Percentiles rank a stretch among this genome's conserved stretches.
Evolutionary conservation across 108 stramenopile genomes (phyloP).

Genomic region (Fragilaria crotonensis): DNA sequence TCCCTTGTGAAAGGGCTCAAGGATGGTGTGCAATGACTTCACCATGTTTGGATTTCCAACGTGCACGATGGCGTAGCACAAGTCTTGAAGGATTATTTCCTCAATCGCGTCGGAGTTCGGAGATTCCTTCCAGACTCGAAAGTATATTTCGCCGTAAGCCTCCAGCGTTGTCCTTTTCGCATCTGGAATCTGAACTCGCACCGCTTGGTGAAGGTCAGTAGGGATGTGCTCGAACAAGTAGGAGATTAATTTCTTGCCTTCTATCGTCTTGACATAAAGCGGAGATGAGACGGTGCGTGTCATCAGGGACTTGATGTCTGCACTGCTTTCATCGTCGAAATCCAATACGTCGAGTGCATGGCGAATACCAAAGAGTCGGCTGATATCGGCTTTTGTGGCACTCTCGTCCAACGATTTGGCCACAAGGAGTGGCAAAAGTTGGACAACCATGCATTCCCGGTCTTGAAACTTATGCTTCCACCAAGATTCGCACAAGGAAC

Average conservation of each 20-base stretch:
- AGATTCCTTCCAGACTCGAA: conserved; percentile 73
- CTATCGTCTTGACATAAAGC: conserved; percentile 51
- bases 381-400: conserved; percentile 60
- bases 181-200: conserved; percentile 54
- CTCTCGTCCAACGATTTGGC: conserved; percentile 28
- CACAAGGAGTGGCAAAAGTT: conserved; percentile 73
- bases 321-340: conserved; percentile 74
- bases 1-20: conserved; percentile 64
- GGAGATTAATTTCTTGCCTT: conserved; percentile 68
- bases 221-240: conserved; percentile 58
- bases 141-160: conserved; percentile 83
- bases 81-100: conserved; percentile 75
- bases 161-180: conserved; percentile 50
- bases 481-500: conserved; percentile 78
- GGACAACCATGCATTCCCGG: conserved; percentile 66
- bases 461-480: conserved; percentile 70
- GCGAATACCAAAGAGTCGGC: conserved; percentile 61
- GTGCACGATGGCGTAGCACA: conserved; percentile 70
- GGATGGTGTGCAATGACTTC: conserved; percentile 33
- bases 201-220: conserved; percentile 55
- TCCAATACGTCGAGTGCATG: conserved; percentile 78
- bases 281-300: conserved; percentile 63
- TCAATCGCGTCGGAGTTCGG: conserved; percentile 47
- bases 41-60: conserved; percentile 26
- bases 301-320: conserved; percentile 44